These are phyloP conservation scores for Botrytis deweyae DNA, from an alignment of 2,329 filamentous ascomycete genomes.

Conservation along the genomic window DNA sequence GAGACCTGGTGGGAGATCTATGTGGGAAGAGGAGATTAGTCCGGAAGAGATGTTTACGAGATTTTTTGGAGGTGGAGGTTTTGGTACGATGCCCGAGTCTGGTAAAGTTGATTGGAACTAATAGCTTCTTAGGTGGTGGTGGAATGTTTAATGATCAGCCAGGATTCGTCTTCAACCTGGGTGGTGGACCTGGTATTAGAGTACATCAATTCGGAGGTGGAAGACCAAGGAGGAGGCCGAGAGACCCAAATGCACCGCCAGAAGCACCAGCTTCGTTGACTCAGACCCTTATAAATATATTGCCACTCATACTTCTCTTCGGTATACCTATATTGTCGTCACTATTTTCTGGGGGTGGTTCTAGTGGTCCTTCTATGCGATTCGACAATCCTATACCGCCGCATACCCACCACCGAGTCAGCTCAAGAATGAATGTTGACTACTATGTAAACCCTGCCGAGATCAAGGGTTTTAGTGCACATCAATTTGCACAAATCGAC, in stretches of 20 bases:
- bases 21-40: constrained; percentile 89
- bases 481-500: constrained; percentile 74
- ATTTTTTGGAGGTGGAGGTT: constrained; percentile 79
- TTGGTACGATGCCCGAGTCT: constrained; percentile 44
- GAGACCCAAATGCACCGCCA: constrained; percentile 54
- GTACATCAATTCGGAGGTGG: constrained; percentile 93
- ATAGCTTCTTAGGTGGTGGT: constrained; percentile 36
- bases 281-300: constrained; percentile 65
- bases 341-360: constrained; percentile 61
- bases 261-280: constrained; percentile 50
- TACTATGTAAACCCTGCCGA: constrained; percentile 86
- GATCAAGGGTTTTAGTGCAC: constrained; percentile 64
- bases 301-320: constrained; percentile 88
- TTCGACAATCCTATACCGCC: constrained; percentile 72
- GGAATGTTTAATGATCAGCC: constrained; percentile 72
- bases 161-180: constrained; percentile 93
- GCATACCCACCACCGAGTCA: constrained; percentile 71
- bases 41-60: constrained; percentile 96
- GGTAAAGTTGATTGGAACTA: constrained; percentile 21
- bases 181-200: constrained; percentile 84
- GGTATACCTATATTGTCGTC: constrained; percentile 80
- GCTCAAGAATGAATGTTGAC: constrained; percentile 67
- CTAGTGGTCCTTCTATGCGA: constrained; percentile 66
- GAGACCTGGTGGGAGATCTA: constrained; percentile 52
- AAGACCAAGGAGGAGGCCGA: constrained; percentile 73